Conservation (phyloP, 83 land plant genomes). For the Picea engelmannii region DNA sequence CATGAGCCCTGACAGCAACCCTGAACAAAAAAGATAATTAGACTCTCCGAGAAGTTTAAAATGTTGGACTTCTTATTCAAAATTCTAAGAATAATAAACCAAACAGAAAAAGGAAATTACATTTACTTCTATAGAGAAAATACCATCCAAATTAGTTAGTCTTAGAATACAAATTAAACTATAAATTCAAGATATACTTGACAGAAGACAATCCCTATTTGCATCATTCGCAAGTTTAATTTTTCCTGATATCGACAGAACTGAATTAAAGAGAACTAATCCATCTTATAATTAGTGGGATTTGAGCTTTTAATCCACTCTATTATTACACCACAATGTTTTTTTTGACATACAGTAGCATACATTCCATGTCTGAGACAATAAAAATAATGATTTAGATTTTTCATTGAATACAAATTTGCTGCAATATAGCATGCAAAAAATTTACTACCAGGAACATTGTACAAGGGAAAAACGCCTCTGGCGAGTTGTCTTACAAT, state of each 20-base stretch:
- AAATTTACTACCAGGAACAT: conserved; percentile 48
- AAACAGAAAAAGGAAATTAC: neutral
- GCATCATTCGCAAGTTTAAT: neutral
- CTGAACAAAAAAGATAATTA: conserved; percentile 84
- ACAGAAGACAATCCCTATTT: neutral
- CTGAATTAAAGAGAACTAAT: neutral
- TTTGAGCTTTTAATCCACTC: neutral
- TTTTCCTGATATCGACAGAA: neutral
- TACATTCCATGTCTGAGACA: neutral
- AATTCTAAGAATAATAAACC: neutral
- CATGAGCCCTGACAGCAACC: conserved; percentile 64
- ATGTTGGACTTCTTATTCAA: conserved; percentile 1
- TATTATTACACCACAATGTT: neutral
- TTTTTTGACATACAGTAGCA: conserved; percentile 3
- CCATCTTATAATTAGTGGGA: neutral
- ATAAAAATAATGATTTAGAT: neutral
- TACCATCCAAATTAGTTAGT: neutral
- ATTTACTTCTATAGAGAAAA: neutral
- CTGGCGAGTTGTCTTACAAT: conserved; percentile 98
- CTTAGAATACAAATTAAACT: neutral
- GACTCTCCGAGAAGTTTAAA: conserved; percentile 39
- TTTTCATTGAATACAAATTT: conserved; percentile 15
- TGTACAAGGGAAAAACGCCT: conserved; percentile 76
- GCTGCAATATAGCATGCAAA: conserved; percentile 4
- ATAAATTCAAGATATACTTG: neutral